Evolutionary conservation across 768 basidiomycete species (phyloP).

Genomic region (Suillus plorans): DNA sequence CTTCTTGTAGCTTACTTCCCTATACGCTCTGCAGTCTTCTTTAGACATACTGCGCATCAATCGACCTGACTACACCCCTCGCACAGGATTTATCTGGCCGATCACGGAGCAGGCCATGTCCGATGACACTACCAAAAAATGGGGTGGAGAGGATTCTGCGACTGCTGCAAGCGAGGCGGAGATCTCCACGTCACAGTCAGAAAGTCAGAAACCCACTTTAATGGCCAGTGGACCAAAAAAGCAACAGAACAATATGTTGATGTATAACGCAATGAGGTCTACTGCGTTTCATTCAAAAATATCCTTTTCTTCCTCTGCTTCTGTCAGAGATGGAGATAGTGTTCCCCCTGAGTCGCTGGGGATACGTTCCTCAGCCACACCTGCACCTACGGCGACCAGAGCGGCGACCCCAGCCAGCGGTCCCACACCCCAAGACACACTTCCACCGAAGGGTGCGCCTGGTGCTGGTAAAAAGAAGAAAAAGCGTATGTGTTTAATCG

Average conservation of each 20-base stretch:
- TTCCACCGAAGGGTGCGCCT: constrained; percentile 43
- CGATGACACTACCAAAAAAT: constrained; percentile 43
- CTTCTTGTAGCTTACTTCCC: constrained; percentile 55
- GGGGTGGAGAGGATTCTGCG: constrained; percentile 28
- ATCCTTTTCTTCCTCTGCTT: constrained; percentile 43
- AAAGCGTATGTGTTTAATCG: constrained; percentile 55
- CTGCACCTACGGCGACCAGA: constrained; percentile 34
- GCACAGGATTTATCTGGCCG: constrained; percentile 85
- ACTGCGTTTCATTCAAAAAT: constrained; percentile 70
- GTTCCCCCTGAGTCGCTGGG: constrained; percentile 26
- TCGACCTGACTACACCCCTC: constrained; percentile 80
- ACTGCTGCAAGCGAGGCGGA: constrained; percentile 20
- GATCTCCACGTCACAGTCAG: constrained; percentile 13
- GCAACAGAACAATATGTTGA: constrained; percentile 65
- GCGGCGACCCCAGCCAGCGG: constrained; percentile 33
- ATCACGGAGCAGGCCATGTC: constrained; percentile 57
- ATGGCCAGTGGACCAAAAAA: constrained; percentile 42
- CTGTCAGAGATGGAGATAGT: constrained; percentile 28
- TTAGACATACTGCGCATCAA: constrained; percentile 71
- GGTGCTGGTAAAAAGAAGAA: constrained; percentile 71
- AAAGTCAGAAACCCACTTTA: constrained; percentile 23
- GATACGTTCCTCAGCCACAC: constrained; percentile 32
- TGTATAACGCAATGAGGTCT: constrained; percentile 78
- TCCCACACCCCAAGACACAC: constrained; percentile 44
- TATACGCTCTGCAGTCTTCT: constrained; percentile 73